A percentile compares a stretch with the other conserved stretches of the same genome.
Evolutionary conservation across 108 stramenopile species (phyloP).

Genomic region (Cyclotella sp.): DNA sequence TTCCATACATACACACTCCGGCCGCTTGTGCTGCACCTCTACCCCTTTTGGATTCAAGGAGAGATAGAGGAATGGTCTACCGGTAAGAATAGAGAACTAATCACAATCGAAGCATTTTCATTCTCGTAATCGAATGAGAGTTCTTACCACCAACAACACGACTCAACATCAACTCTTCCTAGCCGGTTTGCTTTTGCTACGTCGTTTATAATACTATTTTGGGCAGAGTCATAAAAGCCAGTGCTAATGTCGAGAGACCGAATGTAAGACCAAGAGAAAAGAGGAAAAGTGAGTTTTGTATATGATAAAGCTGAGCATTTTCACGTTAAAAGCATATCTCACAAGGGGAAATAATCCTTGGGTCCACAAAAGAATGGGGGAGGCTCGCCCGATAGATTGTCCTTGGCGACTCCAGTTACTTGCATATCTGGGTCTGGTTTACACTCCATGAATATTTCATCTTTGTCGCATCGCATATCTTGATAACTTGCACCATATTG

Average conservation of each 20-base stretch:
- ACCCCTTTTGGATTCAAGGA: conserved; percentile 6
- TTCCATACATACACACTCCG: conserved; percentile 41
- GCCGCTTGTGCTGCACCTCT: conserved; percentile 27
- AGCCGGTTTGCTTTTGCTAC: conserved; percentile 24
- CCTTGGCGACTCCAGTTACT: conserved; percentile 39
- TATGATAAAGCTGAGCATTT: conserved; percentile 27
- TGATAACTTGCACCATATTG: conserved; percentile 44
- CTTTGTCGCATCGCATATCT: conserved; percentile 26
- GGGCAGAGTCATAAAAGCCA: conserved; percentile 1
- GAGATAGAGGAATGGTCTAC: background rate
- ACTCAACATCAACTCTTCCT: conserved; percentile 22
- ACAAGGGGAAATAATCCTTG: conserved; percentile 21
- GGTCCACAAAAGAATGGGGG: conserved; percentile 53
- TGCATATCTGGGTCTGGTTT: conserved; percentile 42
- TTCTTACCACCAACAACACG: conserved; percentile 41
- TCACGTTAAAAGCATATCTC: background rate
- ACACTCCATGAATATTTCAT: conserved; percentile 45
- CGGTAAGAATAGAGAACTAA: background rate
- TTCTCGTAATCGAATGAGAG: too few relatives aligned
- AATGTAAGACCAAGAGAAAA: background rate
- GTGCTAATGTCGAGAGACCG: background rate
- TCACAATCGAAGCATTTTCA: background rate
- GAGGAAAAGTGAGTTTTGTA: background rate
- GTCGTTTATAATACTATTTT: conserved; percentile 13
- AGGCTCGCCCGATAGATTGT: conserved; percentile 18